Evolutionary conservation across 2,329 filamentous ascomycete species (phyloP).

Genomic region (Ambrosiella beaveri): DNA sequence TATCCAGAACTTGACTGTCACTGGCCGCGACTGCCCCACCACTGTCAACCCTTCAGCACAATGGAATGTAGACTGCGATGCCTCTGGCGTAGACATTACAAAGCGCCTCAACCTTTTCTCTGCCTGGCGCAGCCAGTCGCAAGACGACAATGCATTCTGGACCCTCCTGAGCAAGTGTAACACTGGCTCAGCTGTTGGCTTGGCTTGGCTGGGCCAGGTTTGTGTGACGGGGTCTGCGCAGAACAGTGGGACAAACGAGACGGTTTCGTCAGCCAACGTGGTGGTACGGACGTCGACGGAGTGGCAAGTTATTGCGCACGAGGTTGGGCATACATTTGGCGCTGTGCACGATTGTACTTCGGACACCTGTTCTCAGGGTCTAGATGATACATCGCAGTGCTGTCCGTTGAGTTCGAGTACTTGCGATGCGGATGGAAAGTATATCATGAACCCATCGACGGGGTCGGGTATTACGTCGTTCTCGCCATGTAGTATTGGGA

Average conservation of each 20-base stretch:
- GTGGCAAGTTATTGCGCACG: constrained; percentile 93
- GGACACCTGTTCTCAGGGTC: constrained; percentile 46
- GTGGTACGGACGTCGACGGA: constrained; percentile 69
- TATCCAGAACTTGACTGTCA: constrained; percentile 69
- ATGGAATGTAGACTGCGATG: constrained; percentile 68
- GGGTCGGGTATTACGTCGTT: constrained; percentile 56
- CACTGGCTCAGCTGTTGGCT: constrained; percentile 68
- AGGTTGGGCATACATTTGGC: constrained; percentile 85
- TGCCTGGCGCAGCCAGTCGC: constrained; percentile 60
- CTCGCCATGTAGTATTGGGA: constrained; percentile 78
- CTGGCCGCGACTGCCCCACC: constrained; percentile 55
- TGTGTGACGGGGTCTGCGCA: constrained; percentile 46
- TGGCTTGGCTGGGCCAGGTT: constrained; percentile 84
- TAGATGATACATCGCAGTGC: constrained; percentile 40
- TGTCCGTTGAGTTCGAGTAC: constrained; percentile 53
- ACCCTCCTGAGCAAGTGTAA: constrained; percentile 69
- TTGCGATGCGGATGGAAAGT: constrained; percentile 64
- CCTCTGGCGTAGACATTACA: constrained; percentile 43
- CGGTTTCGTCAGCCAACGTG: constrained; percentile 73
- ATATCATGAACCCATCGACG: constrained; percentile 94
- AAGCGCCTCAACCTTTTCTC: constrained; percentile 78
- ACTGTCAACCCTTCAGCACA: constrained; percentile 47
- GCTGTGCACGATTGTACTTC: constrained; percentile 82
- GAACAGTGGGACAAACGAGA: constrained; percentile 42
- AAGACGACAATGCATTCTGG: constrained; percentile 83